Evolutionary conservation across 345 rosid species (phyloP), one percentile per base, ranked within the genome.

Genomic region (Salix dunnii): DNA sequence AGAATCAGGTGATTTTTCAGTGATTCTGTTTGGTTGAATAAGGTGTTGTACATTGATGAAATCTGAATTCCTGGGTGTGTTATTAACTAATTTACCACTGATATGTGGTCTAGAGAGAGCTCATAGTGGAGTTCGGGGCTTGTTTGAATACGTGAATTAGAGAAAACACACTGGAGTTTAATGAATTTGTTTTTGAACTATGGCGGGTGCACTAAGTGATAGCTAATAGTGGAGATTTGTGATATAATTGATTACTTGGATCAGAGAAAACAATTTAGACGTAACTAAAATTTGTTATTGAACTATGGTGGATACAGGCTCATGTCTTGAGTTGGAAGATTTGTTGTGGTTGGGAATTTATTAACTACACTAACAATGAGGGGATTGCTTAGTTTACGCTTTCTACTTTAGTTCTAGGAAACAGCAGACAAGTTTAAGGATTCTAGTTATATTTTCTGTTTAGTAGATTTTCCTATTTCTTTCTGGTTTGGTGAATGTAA

Each of bases 1-100:
- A 96, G 83, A 90, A 87, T 82, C 90, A 86, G 92, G 86, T 79
- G 74, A 70, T 36, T 28, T n/a, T 78, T 27, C 25, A 61, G 64
- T 23, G 30, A 35, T 23, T n/a, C 25, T 13, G 2, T 69, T 68
- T 76, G 68, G 64, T 60, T 46, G 77, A 72, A 51, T 35, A 42
- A 36, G 60, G 1, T 61, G 55, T 70, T 49, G 55, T 68, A 83
- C 28, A 69, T 78, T 10, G 78, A n/a, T 58, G 58, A 62, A 40
- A 36, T 60, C 38, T n/a, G 70, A 62, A 31, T 68, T 18, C 31
- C 20, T 16, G 20, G 25, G 17, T 74, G 36, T 17, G 5, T 11
- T 49, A 33, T 42, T 73, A 17, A 64, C 2, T 20, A 51, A 51
- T 48, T 14, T 48, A 48, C 20, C 60, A 51, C 23, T 8, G 7